Evolutionary conservation across 1,284 basidiomycete genomes (phyloP), one percentile per base, ranked within the genome.

Genomic region (Tilletia caries): DNA sequence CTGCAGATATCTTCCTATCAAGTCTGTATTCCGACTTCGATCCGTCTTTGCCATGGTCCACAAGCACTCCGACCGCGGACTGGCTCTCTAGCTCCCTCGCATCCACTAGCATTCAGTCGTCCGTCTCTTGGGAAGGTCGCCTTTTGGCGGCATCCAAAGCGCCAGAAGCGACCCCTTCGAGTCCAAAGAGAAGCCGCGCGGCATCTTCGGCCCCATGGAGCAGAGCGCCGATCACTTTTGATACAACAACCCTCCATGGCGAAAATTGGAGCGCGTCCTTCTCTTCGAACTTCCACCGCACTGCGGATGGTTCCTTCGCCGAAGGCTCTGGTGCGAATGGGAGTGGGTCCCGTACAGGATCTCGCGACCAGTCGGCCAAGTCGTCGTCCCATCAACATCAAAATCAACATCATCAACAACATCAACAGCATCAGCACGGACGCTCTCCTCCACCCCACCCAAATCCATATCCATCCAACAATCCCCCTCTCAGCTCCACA

Each of bases 1-100:
- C 41, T 44, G n/a, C 23, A 37, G 18, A 64, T 62, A 2, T 41
- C 68, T 25, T 54, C 41, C 15, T 64, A 68, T 18, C 65, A 64
- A 12, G 58, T 68, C 2, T 48, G 20, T 4, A 48, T 20, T 20
- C 48, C 65, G 65, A 34, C 25, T 48, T 52, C 20, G 48, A 66
- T 29, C 65, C 41, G 32, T 37, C 33, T 12, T 43, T 29, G 44
- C 64, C 41, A 27, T 66, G 58, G 58, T 20, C 29, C 12, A 34
- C 58, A 25, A 32, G 54, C 32, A 10, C 4, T 20, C 25, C 25
- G 4, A 15, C 29, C 10, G 27, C 34, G 27, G 58, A 62, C n/a
- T 62, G 58, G 58, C 58, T 62, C 32, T 62, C 58, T 23, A 62
- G n/a, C 58, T 10, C 58, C 32, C 32, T 33, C 12, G 18, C 58